These are phyloP conservation scores for Pseudogymnoascus sp. DNA, from an alignment of 2,329 filamentous ascomycete species.

Conservation along the genomic window DNA sequence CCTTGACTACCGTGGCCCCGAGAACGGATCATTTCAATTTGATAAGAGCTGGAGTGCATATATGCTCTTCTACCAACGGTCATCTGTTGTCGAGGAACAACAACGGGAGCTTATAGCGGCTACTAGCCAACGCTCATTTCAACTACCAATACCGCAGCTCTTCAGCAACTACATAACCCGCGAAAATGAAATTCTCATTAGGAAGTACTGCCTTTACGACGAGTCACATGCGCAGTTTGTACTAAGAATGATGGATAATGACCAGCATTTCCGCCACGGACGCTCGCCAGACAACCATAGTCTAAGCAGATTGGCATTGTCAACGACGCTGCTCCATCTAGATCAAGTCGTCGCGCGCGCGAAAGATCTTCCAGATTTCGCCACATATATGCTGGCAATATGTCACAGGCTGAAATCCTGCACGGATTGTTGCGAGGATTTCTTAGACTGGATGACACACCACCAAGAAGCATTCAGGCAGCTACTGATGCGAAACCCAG, in stretches of 20 bases:
- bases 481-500: slow-evolving; percentile 53
- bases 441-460: slow-evolving; percentile 51
- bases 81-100: slow-evolving; percentile 51
- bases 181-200: slow-evolving; percentile 66
- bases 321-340: slow-evolving; percentile 54
- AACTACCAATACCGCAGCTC: slow-evolving; percentile 36
- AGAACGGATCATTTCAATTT: slow-evolving; percentile 39
- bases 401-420: slow-evolving; percentile 41
- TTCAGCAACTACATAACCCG: slow-evolving; percentile 52
- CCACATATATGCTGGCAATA: slow-evolving; percentile 44
- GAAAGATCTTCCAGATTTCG: slow-evolving; percentile 58
- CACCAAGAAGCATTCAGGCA: slow-evolving; percentile 52
- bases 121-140: slow-evolving; percentile 34
- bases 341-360: slow-evolving; percentile 66
- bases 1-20: slow-evolving; percentile 42
- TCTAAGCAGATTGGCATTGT: slow-evolving; percentile 43
- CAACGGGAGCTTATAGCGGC: slow-evolving; percentile 38
- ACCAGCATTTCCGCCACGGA: slow-evolving; percentile 40
- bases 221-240: slow-evolving; percentile 61
- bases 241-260: slow-evolving; percentile 48
- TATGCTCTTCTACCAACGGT: slow-evolving; percentile 93
- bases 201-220: slow-evolving; percentile 73
- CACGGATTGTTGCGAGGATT: slow-evolving; percentile 46
- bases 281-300: slow-evolving; percentile 26
- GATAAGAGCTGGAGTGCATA: slow-evolving; percentile 82